phyloP scores from a whole-genome alignment of 2,329 filamentous ascomycete genomes.

The Coniochaeta prunicola region DNA sequence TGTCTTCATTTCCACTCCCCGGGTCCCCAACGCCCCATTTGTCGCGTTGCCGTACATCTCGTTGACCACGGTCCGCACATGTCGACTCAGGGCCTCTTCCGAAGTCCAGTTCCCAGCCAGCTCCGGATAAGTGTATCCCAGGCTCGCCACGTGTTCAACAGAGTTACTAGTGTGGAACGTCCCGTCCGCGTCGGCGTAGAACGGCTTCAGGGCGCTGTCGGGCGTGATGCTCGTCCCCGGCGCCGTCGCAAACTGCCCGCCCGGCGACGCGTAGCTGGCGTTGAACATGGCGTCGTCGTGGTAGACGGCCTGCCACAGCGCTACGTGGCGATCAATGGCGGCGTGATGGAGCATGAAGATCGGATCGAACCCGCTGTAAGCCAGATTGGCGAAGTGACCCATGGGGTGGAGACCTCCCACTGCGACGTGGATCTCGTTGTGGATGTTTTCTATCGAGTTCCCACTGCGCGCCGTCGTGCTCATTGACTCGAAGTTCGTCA shows the following conservation, averaged over 20 bases:
- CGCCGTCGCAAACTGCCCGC: conserved; percentile 29
- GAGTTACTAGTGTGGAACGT: conserved; percentile 32
- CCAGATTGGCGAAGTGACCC: conserved; percentile 23
- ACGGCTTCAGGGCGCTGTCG: conserved; percentile 36
- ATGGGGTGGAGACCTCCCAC: conserved; percentile 22
- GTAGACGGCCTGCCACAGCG: conserved; percentile 30
- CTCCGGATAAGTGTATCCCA: conserved; percentile 30
- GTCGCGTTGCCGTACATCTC: conserved; percentile 1
- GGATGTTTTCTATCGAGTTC: conserved; percentile 29
- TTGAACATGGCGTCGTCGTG: conserved; percentile 21
- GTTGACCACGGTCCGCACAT: conserved; percentile 2
- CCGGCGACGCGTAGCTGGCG: conserved; percentile 10
- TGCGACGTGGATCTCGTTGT: conserved; percentile 27
- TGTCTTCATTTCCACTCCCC: neutral
- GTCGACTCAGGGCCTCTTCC: neutral
- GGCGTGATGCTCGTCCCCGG: conserved; percentile 29
- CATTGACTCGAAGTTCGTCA: conserved; percentile 26
- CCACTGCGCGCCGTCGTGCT: conserved; percentile 25
- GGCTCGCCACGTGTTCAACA: conserved; percentile 16
- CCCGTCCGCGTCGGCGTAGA: conserved; percentile 28
- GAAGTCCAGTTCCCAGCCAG: conserved; percentile 11
- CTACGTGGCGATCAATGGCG: conserved; percentile 50
- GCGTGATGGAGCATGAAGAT: conserved; percentile 40
- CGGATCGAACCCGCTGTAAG: conserved; percentile 23
- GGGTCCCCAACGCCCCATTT: neutral